Evolutionary conservation across 2,329 filamentous ascomycete species (phyloP).

Genomic region (Triangularia setosa): DNA sequence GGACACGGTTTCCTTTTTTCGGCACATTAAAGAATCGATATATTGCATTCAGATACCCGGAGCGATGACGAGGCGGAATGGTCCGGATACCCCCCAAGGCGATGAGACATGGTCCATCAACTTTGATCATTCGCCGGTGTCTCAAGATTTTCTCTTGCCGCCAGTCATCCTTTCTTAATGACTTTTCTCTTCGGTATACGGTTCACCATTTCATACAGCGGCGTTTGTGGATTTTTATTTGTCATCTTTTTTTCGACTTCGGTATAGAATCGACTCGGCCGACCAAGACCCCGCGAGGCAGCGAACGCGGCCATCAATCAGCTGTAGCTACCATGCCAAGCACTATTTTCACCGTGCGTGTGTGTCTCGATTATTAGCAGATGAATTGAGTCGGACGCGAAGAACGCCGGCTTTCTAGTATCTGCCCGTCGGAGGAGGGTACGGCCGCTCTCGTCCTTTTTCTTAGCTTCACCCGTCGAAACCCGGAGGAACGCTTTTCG

Average conservation of each 20-base stretch:
- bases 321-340: background rate
- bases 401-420: background rate
- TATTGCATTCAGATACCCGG: conserved; percentile 31
- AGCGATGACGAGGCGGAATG: conserved; percentile 18
- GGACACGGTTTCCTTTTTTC: conserved; percentile 17
- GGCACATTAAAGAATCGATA: conserved; percentile 26
- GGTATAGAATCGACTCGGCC: conserved; percentile 26
- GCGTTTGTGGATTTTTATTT: conserved; percentile 28
- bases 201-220: conserved; percentile 27
- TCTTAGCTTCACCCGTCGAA: background rate
- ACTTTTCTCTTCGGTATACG: conserved; percentile 28
- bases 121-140: background rate
- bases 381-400: background rate
- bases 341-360: background rate
- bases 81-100: background rate
- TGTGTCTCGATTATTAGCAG: background rate
- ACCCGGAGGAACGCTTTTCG: conserved; percentile 1
- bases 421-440: background rate
- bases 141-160: background rate
- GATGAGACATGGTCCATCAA: background rate
- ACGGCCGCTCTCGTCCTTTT: conserved; percentile 8
- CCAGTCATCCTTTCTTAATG: conserved; percentile 25
- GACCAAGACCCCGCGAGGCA: background rate
- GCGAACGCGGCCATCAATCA: background rate
- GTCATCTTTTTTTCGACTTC: conserved; percentile 6